phyloP scores from a whole-genome alignment of 2,329 filamentous ascomycete species.

The Fusarium euwallaceae region DNA sequence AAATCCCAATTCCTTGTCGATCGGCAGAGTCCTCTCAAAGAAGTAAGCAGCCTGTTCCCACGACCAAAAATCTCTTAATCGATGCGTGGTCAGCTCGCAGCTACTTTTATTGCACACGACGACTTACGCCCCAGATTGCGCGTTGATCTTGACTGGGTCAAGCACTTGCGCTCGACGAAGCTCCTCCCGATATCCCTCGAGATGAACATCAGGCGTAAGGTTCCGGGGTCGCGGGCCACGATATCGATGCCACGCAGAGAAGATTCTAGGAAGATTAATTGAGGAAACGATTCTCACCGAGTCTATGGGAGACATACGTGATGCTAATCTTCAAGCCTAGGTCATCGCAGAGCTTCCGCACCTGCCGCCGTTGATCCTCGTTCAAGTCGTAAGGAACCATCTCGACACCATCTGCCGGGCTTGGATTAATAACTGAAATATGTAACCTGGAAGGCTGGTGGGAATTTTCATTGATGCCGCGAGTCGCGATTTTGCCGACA shows the following conservation, averaged over 20 bases:
- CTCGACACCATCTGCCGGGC: background rate
- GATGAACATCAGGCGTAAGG: slow-evolving; percentile 7
- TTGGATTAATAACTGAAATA: background rate
- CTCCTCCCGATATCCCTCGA: slow-evolving; percentile 7
- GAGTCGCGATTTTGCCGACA: background rate
- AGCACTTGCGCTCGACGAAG: slow-evolving; percentile 9
- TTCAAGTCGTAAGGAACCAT: background rate
- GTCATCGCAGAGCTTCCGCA: background rate
- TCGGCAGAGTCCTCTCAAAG: background rate
- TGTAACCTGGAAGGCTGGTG: background rate
- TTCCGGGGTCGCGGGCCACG: background rate
- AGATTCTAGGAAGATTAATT: background rate
- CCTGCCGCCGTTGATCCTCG: background rate
- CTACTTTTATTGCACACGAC: fast-evolving
- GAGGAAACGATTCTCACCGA: fast-evolving
- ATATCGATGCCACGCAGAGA: background rate
- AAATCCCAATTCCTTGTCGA: background rate
- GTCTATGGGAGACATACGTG: background rate
- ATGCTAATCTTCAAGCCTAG: background rate
- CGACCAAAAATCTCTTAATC: background rate
- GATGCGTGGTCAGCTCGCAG: background rate
- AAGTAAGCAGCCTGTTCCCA: background rate
- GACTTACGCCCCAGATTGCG: slow-evolving; percentile 15
- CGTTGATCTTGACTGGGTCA: slow-evolving; percentile 17
- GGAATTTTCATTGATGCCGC: too few relatives aligned